Evolutionary conservation across 2,329 filamentous ascomycete genomes (phyloP), one percentile per base, ranked within the genome.

Genomic region (Mariannaea sp.): DNA sequence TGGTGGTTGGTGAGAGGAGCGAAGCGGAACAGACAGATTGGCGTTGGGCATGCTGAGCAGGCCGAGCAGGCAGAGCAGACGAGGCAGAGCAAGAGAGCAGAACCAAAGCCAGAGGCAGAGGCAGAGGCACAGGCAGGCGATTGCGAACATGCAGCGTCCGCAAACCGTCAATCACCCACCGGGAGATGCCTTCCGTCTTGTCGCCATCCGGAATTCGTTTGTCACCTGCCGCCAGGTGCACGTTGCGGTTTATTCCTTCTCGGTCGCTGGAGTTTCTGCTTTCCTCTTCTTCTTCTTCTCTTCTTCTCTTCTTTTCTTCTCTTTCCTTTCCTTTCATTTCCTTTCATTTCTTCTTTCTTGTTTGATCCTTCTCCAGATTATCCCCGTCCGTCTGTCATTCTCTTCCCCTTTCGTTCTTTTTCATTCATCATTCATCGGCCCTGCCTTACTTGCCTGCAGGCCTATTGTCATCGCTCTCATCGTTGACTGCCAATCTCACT

Each of bases 191-290:
- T 36, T 36, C 14, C 33, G 33, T 20, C 27, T 33, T 33, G 43
- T 44, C 24, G 32, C 35, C 43, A 39, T 22, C 27, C 48, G 16
- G 19, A 33, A 13, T 17, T 30, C 35, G 53, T 32, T 26, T n/a
- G 45, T 44, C 50, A 30, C 49, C 44, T 38, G 46, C 33, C 35
- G 30, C 35, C 38, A 48, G 30, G 13, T 45, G 41, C 6, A 27
- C 19, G 29, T 49, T 42, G 44, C 53, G 43, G 47, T 52, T 46
- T 9, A 24, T 38, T 30, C 27, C 39, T 48, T 49, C 40, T n/a
- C 44, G 27, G 38, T 44, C 16, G 26, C 17, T 14, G 43, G 12
- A 47, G 41, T 8, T 41, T 36, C 36, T 50, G 33, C 29, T 33
- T 24, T 17, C 10, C 12, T n/a, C 20, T 26, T 39, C 38, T 26